Conservation (phyloP, 257 asterid species). For the Salvia hispanica region DNA sequence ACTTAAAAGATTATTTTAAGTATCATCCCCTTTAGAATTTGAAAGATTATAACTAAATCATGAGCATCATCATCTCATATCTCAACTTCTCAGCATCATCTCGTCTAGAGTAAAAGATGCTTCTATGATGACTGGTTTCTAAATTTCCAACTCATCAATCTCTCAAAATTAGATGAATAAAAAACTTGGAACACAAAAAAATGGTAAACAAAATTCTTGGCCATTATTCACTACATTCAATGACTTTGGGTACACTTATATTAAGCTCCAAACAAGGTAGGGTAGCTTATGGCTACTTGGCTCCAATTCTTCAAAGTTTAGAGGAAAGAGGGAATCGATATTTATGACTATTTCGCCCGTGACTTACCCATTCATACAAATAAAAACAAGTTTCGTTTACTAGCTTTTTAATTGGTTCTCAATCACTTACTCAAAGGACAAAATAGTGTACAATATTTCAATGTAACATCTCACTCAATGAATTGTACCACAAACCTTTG, state of each 20-base stretch:
- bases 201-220: not conserved
- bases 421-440: not conserved
- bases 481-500: not conserved
- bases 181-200: not conserved
- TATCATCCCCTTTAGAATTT: too few relatives aligned
- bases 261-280: constrained; percentile 36
- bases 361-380: constrained; percentile 8
- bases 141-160: too few relatives aligned
- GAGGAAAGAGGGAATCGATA: not conserved
- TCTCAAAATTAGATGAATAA: too few relatives aligned
- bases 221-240: constrained; percentile 12
- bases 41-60: too few relatives aligned
- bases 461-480: not conserved
- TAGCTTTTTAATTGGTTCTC: too few relatives aligned
- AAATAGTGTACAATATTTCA: not conserved
- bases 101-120: too few relatives aligned
- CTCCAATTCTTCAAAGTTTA: not conserved
- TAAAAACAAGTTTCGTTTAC: not conserved
- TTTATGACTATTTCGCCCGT: constrained; percentile 15
- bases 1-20: too few relatives aligned
- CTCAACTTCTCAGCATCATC: too few relatives aligned
- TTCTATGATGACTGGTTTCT: too few relatives aligned
- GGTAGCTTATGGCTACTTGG: constrained; percentile 9
- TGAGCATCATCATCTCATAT: too few relatives aligned
- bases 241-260: constrained; percentile 1